These are phyloP conservation scores for Pyrus bretschneideri DNA, from an alignment of 306 rosid species.

Conservation along the genomic window DNA sequence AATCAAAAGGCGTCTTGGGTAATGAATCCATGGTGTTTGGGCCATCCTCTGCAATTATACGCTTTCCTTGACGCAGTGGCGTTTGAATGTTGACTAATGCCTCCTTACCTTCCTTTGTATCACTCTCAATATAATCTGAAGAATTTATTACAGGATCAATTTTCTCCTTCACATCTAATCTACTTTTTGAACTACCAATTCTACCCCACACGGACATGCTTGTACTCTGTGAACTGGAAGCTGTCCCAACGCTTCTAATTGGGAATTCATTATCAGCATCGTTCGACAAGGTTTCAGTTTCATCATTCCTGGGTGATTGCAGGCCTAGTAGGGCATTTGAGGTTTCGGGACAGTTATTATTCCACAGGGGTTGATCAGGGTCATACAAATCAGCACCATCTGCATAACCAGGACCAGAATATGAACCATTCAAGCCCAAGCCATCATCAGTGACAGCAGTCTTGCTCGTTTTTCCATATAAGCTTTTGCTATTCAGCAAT, in stretches of 20 bases:
- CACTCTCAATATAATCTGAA: conserved; percentile 51
- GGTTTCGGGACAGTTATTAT: conserved; percentile 63
- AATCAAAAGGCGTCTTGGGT: conserved; percentile 46
- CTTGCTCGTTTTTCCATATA: conserved; percentile 52
- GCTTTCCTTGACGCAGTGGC: conserved; percentile 56
- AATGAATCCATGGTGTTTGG: conserved; percentile 43
- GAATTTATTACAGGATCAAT: conserved; percentile 41
- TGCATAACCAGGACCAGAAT: conserved; percentile 52
- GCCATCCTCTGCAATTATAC: conserved; percentile 41
- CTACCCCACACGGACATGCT: conserved; percentile 79
- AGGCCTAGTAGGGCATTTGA: conserved; percentile 51
- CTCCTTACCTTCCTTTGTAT: conserved; percentile 49
- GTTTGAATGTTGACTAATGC: conserved; percentile 37
- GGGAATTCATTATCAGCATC: conserved; percentile 55
- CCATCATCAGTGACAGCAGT: conserved; percentile 57
- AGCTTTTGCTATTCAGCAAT: conserved; percentile 58
- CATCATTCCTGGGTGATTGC: conserved; percentile 69
- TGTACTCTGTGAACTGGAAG: conserved; percentile 53
- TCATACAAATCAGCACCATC: conserved; percentile 88
- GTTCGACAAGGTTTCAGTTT: conserved; percentile 45
- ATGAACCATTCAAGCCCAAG: conserved; percentile 58
- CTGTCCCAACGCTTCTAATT: conserved; percentile 38
- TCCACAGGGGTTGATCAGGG: conserved; percentile 99
- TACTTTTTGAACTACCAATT: conserved; percentile 62
- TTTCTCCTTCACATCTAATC: conserved; percentile 59